Evolutionary conservation across 2,329 filamentous ascomycete genomes (phyloP), one percentile per base, ranked within the genome.

Genomic region (Coccinonectria pachysandricola): DNA sequence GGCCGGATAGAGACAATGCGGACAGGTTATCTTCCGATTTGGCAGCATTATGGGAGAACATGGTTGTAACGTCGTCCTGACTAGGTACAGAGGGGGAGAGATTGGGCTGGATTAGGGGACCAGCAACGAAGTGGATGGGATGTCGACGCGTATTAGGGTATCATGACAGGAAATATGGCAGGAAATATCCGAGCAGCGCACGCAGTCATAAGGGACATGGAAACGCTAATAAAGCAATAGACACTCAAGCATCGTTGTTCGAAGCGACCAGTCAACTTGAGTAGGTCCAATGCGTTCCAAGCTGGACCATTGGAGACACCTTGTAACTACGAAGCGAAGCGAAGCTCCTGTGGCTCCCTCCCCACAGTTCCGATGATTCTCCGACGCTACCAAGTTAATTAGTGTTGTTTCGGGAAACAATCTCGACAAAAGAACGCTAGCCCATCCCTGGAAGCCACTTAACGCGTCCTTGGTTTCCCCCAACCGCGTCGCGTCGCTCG

Each of bases 11-110:
- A 10, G 68, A 64, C 21, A 65, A 56, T 15, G 71, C 64, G 9
- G 70, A 62, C 41, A 79, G 54, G 47, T 71, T 78, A 54, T 80
- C 75, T 46, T 74, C 64, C 38, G 75, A 79, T 57, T 74, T 76
- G 45, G 72, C 69, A 40, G 70, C 69, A 40, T 58, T 66, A 27
- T 60, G 50, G 37, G 67, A 68, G 49, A 66, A 72, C 75, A 79
- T 80, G 56, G 52, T 63, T 45, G 42, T 40, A 31, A 43, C n/a
- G n/a, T n/a, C n/a, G n/a, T n/a, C n/a, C n/a, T n/a, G n/a, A n/a
- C n/a, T n/a, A n/a, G n/a, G n/a, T n/a, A n/a, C n/a, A n/a, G n/a
- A n/a, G n/a, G n/a, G n/a, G n/a, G n/a, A n/a, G 28, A 24, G 28
- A 31, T 25, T 25, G 23, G 22, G 21, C 21, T 27, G 36, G 29